Conservation (phyloP, 164 flowering plant species). For the Stephania yunnanensis region DNA sequence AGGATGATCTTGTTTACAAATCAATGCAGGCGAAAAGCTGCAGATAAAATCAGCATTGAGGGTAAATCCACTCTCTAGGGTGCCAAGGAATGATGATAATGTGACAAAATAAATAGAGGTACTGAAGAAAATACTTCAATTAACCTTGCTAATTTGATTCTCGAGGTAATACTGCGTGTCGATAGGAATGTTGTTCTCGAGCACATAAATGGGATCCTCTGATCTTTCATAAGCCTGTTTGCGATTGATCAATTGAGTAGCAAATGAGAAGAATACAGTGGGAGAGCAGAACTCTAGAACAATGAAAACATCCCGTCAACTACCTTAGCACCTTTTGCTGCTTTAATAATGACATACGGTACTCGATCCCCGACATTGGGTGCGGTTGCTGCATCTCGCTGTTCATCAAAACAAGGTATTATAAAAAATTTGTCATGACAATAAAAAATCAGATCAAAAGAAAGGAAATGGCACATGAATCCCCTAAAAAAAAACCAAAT, state of each 20-base stretch:
- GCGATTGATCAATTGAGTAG: slow-evolving; percentile 14
- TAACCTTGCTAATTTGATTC: slow-evolving; percentile 90
- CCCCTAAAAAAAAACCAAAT: not conserved
- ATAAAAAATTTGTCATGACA: not conserved
- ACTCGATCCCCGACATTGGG: slow-evolving; percentile 99
- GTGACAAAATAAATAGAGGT: not conserved
- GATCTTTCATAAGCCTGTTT: slow-evolving; percentile 94
- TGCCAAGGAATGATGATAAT: not conserved
- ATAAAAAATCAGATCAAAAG: not conserved
- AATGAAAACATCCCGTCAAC: slow-evolving; percentile 10
- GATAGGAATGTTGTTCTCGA: slow-evolving; percentile 94
- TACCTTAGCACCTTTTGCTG: slow-evolving; percentile 99
- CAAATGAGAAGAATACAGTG: not conserved
- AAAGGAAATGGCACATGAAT: not conserved
- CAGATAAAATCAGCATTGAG: not conserved
- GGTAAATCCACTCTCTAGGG: not conserved
- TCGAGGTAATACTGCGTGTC: slow-evolving; percentile 92
- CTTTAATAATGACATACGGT: slow-evolving; percentile 94
- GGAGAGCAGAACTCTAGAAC: not conserved
- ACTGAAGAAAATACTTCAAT: slow-evolving; percentile 7
- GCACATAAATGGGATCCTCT: slow-evolving; percentile 96
- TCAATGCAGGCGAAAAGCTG: not conserved
- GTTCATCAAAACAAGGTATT: slow-evolving; percentile 19
- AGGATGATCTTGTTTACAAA: not conserved
- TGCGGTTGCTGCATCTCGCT: slow-evolving; percentile 99